A percentile compares a stretch with the other conserved stretches of the same genome.
phyloP scores from a whole-genome alignment of 2,329 filamentous ascomycete genomes.

The Thelonectria discophora region DNA sequence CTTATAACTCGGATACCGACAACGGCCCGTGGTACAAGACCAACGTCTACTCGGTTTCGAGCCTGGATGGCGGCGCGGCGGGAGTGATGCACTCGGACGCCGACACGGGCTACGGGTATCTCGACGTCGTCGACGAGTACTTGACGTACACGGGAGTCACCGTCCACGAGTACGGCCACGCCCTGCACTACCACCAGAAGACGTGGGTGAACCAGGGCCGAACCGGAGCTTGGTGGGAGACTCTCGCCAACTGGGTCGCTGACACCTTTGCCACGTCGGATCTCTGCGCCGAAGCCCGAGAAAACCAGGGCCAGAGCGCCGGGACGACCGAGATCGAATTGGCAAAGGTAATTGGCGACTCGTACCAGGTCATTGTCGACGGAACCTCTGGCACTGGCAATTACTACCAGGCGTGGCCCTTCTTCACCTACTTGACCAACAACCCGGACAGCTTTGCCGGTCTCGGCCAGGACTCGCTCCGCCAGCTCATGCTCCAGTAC shows the following conservation, averaged over 20 bases:
- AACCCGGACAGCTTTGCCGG: slow-evolving; percentile 56
- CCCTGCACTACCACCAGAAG: slow-evolving; percentile 55
- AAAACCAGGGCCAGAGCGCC: slow-evolving; percentile 45
- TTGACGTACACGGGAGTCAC: slow-evolving; percentile 52
- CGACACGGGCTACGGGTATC: slow-evolving; percentile 50
- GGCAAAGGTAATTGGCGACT: slow-evolving; percentile 56
- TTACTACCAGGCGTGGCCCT: slow-evolving; percentile 63
- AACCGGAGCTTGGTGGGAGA: slow-evolving; percentile 62
- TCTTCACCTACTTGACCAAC: slow-evolving; percentile 57
- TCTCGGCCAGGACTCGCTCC: slow-evolving; percentile 53
- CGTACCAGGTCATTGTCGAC: slow-evolving; percentile 59
- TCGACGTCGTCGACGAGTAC: slow-evolving; percentile 54
- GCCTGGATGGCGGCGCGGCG: slow-evolving; percentile 50
- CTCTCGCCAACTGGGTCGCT: slow-evolving; percentile 59
- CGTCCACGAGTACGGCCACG: slow-evolving; percentile 61
- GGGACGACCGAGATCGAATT: slow-evolving; percentile 53
- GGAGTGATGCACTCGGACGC: slow-evolving; percentile 54
- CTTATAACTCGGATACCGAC: slow-evolving; percentile 46
- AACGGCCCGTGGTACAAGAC: slow-evolving; percentile 55
- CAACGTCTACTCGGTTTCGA: slow-evolving; percentile 55
- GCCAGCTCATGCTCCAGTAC: slow-evolving; percentile 55
- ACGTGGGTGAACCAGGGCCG: slow-evolving; percentile 55
- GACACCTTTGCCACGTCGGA: slow-evolving; percentile 58
- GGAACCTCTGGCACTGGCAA: slow-evolving; percentile 53
- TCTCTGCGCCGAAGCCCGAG: slow-evolving; percentile 52